These are phyloP conservation scores for Strobilomyces dryophilus DNA, from an alignment of 768 basidiomycete species.

Conservation along the genomic window DNA sequence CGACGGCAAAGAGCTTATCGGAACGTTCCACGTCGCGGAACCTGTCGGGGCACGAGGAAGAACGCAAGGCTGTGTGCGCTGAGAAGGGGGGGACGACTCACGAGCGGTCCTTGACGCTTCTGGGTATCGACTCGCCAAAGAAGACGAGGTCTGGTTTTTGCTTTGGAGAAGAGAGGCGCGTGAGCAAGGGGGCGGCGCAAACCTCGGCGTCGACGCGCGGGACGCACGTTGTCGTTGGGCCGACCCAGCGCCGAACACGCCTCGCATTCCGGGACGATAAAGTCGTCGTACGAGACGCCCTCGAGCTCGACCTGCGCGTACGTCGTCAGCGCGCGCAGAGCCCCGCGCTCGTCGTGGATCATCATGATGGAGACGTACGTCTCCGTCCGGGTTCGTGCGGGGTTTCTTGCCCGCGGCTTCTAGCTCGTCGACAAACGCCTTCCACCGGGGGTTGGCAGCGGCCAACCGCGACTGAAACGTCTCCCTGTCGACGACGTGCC, in stretches of 20 bases:
- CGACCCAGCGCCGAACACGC: constrained; percentile 58
- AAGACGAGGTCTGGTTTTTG: constrained; percentile 83
- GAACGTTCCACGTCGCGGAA: constrained; percentile 53
- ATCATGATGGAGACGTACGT: constrained; percentile 51
- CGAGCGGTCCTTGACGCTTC: constrained; percentile 65
- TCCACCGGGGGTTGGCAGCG: constrained; percentile 75
- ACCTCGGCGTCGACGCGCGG: constrained; percentile 36
- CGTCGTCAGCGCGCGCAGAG: background rate
- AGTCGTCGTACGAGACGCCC: constrained; percentile 71
- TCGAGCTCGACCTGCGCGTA: constrained; percentile 67
- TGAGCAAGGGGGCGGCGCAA: constrained; percentile 21
- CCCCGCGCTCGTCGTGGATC: background rate
- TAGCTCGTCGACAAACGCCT: constrained; percentile 59
- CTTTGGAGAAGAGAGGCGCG: constrained; percentile 22
- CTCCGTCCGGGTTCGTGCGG: constrained; percentile 91
- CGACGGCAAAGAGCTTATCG: constrained; percentile 74
- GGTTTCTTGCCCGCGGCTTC: constrained; percentile 54
- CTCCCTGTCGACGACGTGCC: constrained; percentile 63
- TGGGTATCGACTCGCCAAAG: constrained; percentile 85
- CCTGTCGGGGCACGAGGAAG: constrained; percentile 30
- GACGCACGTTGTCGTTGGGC: constrained; percentile 52
- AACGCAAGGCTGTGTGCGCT: background rate
- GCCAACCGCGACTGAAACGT: constrained; percentile 75
- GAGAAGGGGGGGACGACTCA: constrained; percentile 32
- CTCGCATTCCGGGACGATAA: constrained; percentile 76